A percentile compares a stretch with the other conserved stretches of the same genome.
These are phyloP conservation scores for Chenopodium quinoa DNA, from an alignment of 148 eudicot genomes.

Conservation along the genomic window DNA sequence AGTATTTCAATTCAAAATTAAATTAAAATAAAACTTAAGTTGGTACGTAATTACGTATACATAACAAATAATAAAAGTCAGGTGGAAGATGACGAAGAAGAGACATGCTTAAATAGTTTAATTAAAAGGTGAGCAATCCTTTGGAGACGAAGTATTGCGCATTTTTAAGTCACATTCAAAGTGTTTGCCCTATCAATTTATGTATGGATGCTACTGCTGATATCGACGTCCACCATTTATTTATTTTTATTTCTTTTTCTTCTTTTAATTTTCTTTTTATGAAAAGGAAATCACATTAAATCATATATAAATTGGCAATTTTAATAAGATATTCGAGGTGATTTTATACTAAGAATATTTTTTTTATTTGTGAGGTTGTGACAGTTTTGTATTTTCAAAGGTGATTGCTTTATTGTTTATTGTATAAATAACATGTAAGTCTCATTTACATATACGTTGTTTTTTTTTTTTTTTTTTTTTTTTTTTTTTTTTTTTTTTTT, in stretches of 20 bases:
- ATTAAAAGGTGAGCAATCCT: background rate
- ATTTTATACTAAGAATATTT: no score
- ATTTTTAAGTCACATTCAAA: background rate
- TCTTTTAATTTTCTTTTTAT: background rate
- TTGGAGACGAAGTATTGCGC: background rate
- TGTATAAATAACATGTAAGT: no score
- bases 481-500: no score
- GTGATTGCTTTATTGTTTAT: no score
- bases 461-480: no score
- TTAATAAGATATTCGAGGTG: no score
- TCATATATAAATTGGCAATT: background rate
- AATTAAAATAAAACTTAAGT: no score
- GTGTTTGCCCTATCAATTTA: background rate
- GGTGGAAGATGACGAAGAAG: background rate
- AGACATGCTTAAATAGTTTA: conserved; percentile 1
- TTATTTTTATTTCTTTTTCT: background rate
- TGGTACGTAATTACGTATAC: no score
- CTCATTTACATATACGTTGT: no score
- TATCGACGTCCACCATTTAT: background rate
- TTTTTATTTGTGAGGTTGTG: no score
- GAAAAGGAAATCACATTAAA: background rate
- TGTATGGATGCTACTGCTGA: background rate
- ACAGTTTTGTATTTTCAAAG: no score
- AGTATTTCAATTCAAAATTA: no score
- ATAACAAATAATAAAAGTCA: background rate